Evolutionary conservation across 169 alveolate species (phyloP).

Genomic region (Plasmodium fragile): DNA sequence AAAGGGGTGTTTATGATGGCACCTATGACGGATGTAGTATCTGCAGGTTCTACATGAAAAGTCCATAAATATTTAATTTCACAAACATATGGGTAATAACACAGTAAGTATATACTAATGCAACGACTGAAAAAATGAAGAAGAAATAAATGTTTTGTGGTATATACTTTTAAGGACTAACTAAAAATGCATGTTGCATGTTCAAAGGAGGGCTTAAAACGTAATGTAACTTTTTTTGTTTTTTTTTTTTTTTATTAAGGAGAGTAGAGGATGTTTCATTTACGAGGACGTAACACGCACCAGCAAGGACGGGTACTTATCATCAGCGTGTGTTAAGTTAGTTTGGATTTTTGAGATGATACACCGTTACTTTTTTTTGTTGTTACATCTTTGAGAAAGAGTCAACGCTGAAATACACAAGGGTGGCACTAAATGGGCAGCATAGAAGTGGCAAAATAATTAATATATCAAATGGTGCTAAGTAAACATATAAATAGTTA

Average conservation of each 20-base stretch:
- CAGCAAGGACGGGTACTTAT: not conserved
- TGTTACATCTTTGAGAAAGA: not conserved
- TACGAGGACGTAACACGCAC: not conserved
- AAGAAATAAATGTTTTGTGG: not conserved
- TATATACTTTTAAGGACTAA: not conserved
- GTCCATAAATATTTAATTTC: not conserved
- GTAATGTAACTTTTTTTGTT: not conserved
- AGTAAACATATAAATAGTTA: not conserved
- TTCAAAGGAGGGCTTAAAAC: not conserved
- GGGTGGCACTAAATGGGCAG: not conserved
- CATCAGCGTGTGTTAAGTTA: not conserved
- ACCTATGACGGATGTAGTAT: not conserved
- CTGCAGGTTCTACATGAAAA: not conserved
- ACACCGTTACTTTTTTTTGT: not conserved
- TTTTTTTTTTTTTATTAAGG: not conserved
- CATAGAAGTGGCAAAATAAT: not conserved
- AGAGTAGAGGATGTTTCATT: not conserved
- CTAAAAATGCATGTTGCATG: not conserved
- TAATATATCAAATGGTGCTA: not conserved
- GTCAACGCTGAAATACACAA: not conserved
- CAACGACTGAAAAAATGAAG: not conserved
- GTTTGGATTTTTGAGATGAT: not conserved
- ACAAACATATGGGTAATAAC: not conserved
- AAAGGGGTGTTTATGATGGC: not conserved
- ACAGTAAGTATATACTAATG: not conserved